Base-by-base conservation (phyloP, 148 eudicot genomes). In the Pouteria glomerata region DNA sequence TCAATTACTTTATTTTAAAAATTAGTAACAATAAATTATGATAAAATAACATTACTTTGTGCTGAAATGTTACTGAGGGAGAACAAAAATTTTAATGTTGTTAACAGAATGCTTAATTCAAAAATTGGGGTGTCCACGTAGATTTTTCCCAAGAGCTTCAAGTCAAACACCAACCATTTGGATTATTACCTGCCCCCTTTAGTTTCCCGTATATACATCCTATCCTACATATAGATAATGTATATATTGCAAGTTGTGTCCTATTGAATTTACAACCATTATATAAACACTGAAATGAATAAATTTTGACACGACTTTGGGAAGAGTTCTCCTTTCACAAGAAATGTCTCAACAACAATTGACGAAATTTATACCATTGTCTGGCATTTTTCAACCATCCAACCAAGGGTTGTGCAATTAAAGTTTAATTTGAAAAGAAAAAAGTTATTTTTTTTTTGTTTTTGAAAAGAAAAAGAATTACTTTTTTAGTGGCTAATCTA, bases 161-260 rank as follows among this genome's bases (percentile, higher is more conserved):
- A 68, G 71, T 68, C 71, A 68, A 68, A 68, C 2, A 68, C 29
- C 45, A 51, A 68, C 6, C 27, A 51, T 68, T 68, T 68, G 58
- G 71, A 34, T 68, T 33, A 44, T 66, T 21, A 47, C 56, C 70
- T 66, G 41, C 70, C 56, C 35, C 70, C 56, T n/a, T n/a, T n/a
- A n/a, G n/a, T n/a, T n/a, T n/a, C n/a, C n/a, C n/a, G n/a, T n/a
- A n/a, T n/a, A n/a, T n/a, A n/a, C n/a, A n/a, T n/a, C n/a, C n/a
- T n/a, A n/a, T n/a, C n/a, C n/a, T n/a, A n/a, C n/a, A n/a, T n/a
- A n/a, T n/a, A n/a, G 35, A 65, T 44, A 24, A 42, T 24, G 18
- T 66, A 31, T 66, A 2, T 66, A 70, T 3, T 45, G 5, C 31
- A 29, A 11, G 2, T 21, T 21, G n/a, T n/a, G 26, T 18, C 1